Conservation (phyloP, 768 basidiomycete species). For the Lactarius sanguifluus region DNA sequence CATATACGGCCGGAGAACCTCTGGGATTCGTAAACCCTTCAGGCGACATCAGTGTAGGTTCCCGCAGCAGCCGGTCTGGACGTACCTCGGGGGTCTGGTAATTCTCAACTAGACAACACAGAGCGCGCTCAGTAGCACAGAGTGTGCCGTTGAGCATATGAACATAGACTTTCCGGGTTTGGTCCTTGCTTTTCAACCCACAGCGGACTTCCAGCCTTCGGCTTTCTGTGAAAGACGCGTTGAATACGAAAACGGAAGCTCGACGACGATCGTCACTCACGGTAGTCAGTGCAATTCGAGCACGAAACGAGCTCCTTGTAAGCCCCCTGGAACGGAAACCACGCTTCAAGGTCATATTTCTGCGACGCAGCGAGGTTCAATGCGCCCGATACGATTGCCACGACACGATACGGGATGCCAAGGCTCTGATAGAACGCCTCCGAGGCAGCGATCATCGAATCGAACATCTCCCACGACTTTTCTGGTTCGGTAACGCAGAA, state of each 20-base stretch:
- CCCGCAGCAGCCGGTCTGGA: slow-evolving; percentile 22
- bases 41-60: not conserved
- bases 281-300: slow-evolving; percentile 99
- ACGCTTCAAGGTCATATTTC: slow-evolving; percentile 97
- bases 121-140: slow-evolving; percentile 93
- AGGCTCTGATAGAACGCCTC: slow-evolving; percentile 97
- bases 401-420: slow-evolving; percentile 86
- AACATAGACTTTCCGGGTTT: slow-evolving; percentile 89
- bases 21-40: slow-evolving; percentile 88
- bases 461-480: slow-evolving; percentile 92
- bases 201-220: slow-evolving; percentile 91
- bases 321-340: slow-evolving; percentile 96
- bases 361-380: slow-evolving; percentile 95
- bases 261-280: slow-evolving; percentile 49
- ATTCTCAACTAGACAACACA: slow-evolving; percentile 98
- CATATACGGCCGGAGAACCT: slow-evolving; percentile 92
- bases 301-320: slow-evolving; percentile 98
- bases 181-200: slow-evolving; percentile 88
- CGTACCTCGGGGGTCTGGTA: slow-evolving; percentile 92
- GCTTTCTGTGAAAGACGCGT: slow-evolving; percentile 57
- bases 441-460: slow-evolving; percentile 84
- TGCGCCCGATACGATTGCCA: slow-evolving; percentile 94
- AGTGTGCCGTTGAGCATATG: slow-evolving; percentile 99
- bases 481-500: slow-evolving; percentile 94
- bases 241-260: slow-evolving; percentile 3